A percentile compares a stretch with the other conserved stretches of the same genome.
Evolutionary conservation across 2,329 filamentous ascomycete species (phyloP).

Genomic region (Hypomyces perniciosus): DNA sequence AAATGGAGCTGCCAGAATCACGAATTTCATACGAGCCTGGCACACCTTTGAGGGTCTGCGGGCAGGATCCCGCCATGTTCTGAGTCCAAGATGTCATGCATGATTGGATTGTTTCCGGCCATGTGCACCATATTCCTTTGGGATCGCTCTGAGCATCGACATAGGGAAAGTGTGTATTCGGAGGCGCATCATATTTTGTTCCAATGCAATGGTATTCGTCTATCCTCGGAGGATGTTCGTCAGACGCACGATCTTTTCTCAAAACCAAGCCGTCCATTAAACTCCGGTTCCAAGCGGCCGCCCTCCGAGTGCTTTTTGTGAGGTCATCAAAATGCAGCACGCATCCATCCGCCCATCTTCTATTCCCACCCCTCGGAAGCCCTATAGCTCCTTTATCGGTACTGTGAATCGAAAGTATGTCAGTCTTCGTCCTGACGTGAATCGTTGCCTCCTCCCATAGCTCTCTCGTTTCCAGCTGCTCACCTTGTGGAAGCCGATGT

Average conservation of each 20-base stretch:
- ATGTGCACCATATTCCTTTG: no score
- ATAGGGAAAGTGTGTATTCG: no score
- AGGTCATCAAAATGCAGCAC: constrained; percentile 23
- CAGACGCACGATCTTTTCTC: constrained; percentile 36
- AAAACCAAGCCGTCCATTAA: constrained; percentile 41
- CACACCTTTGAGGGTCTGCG: no score
- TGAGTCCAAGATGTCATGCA: no score
- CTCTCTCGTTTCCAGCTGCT: constrained; percentile 17
- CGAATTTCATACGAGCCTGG: no score
- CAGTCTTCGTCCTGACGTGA: constrained; percentile 8
- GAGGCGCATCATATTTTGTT: constrained; percentile 14
- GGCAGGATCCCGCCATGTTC: no score
- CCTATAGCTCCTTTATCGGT: constrained; percentile 30
- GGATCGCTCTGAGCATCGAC: no score
- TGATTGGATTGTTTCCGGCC: no score
- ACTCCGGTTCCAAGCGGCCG: constrained; percentile 42
- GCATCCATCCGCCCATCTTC: constrained; percentile 20
- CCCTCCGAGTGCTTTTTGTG: constrained; percentile 34
- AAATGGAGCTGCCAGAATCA: no score
- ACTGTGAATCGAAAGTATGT: constrained; percentile 22
- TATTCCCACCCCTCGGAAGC: constrained; percentile 12
- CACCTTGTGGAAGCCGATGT: constrained; percentile 71
- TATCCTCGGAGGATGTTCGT: constrained; percentile 38
- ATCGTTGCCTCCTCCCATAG: neutral
- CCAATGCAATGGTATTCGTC: constrained; percentile 39